phyloP scores from a whole-genome alignment of 768 basidiomycete species.

The Suillus clintonianus region DNA sequence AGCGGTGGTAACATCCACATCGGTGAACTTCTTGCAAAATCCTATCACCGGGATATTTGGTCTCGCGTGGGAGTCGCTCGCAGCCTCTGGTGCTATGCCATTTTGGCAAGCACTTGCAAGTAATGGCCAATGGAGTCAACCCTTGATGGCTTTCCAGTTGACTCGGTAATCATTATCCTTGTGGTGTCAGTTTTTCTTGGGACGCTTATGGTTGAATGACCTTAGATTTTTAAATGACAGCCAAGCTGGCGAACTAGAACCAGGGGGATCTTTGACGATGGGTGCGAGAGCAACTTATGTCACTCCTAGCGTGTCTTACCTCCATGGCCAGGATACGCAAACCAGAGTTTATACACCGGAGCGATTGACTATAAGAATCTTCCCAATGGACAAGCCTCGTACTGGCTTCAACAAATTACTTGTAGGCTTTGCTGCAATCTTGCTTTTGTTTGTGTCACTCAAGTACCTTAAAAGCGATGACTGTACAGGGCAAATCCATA shows the following conservation, averaged over 20 bases:
- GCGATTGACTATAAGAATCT: constrained; percentile 49
- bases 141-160: constrained; percentile 69
- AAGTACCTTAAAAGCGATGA: constrained; percentile 26
- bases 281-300: constrained; percentile 39
- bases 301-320: neutral
- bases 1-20: constrained; percentile 20
- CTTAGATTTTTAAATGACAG: constrained; percentile 53
- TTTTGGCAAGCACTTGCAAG: constrained; percentile 66
- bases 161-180: constrained; percentile 39
- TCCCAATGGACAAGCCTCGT: constrained; percentile 41
- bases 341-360: constrained; percentile 48
- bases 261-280: constrained; percentile 75
- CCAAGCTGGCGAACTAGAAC: constrained; percentile 45
- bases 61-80: constrained; percentile 63
- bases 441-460: neutral
- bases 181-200: neutral
- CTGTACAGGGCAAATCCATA: constrained; percentile 34
- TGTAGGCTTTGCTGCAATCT: constrained; percentile 14
- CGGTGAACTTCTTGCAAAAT: constrained; percentile 47
- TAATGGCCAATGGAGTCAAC: constrained; percentile 42
- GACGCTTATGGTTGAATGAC: constrained; percentile 5
- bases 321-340: constrained; percentile 52
- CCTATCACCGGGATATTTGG: constrained; percentile 71
- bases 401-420: constrained; percentile 47
- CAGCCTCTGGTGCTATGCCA: constrained; percentile 56